Percentiles rank a stretch among this genome's conserved stretches.
phyloP scores from a whole-genome alignment of 495 filamentous ascomycete genomes.

The Penicillium odoratum region DNA sequence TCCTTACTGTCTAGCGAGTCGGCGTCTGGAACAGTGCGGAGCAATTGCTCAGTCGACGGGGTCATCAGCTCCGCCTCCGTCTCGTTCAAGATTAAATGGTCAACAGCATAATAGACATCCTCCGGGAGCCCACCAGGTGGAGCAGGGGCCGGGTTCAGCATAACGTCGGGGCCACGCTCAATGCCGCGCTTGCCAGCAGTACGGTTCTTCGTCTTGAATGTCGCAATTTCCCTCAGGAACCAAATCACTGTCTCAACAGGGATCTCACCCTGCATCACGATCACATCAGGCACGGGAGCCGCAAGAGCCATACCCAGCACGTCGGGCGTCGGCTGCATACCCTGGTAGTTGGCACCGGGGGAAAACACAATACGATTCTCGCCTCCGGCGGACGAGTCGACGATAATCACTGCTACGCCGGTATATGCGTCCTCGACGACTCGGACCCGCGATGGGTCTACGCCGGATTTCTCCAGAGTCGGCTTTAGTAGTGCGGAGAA shows the following conservation, averaged over 20 bases:
- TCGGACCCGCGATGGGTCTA: slow-evolving; percentile 58
- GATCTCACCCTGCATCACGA: slow-evolving; percentile 89
- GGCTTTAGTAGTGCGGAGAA: slow-evolving; percentile 37
- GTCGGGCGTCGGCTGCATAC: slow-evolving; percentile 42
- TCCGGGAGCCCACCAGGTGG: slow-evolving; percentile 60
- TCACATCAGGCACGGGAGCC: slow-evolving; percentile 55
- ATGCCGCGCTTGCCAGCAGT: slow-evolving; percentile 46
- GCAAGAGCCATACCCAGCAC: slow-evolving; percentile 41
- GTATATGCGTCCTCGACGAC: slow-evolving; percentile 57
- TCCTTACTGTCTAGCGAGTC: slow-evolving; percentile 48
- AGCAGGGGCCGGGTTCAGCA: slow-evolving; percentile 87
- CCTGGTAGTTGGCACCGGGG: slow-evolving; percentile 73
- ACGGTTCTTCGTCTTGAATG: slow-evolving; percentile 45
- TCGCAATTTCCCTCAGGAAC: slow-evolving; percentile 49
- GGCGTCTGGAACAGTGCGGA: slow-evolving; percentile 37
- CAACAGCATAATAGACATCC: slow-evolving; percentile 65
- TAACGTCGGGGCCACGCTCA: slow-evolving; percentile 50
- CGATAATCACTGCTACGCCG: slow-evolving; percentile 78
- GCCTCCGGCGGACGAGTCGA: slow-evolving; percentile 74
- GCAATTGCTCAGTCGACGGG: slow-evolving; percentile 37
- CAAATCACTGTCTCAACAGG: slow-evolving; percentile 69
- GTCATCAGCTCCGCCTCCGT: slow-evolving; percentile 79
- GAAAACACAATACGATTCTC: slow-evolving; percentile 86
- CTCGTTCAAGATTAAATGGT: slow-evolving; percentile 86
- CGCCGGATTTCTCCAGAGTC: slow-evolving; percentile 57